A percentile compares a stretch with the other conserved stretches of the same genome.
Evolutionary conservation across 306 rosid species (phyloP).

Genomic region (Lagenaria siceraria): DNA sequence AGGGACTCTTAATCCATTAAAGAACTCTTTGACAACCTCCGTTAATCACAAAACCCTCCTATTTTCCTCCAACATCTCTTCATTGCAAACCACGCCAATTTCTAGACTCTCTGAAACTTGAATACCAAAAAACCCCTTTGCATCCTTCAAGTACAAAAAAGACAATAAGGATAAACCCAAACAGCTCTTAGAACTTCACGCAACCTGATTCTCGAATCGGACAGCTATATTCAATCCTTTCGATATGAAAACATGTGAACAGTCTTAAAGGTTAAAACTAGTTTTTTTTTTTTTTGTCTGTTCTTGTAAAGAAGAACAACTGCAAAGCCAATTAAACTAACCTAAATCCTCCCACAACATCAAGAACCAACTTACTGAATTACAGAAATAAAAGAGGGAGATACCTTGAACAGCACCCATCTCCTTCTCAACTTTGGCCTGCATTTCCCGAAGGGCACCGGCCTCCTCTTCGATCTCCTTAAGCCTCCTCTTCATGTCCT

Average conservation of each 20-base stretch:
- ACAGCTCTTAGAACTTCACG: background rate
- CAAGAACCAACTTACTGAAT: background rate
- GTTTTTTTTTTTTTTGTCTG: background rate
- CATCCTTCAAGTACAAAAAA: background rate
- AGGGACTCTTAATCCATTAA: background rate
- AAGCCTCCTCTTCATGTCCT: constrained; percentile 97
- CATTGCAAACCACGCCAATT: background rate
- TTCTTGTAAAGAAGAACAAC: background rate
- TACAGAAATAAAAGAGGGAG: background rate
- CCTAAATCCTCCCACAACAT: background rate
- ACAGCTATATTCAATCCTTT: background rate
- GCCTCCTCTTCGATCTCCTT: constrained; percentile 98
- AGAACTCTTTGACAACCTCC: background rate
- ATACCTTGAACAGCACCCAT: constrained; percentile 94
- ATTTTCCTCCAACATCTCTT: background rate
- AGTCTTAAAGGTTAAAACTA: background rate
- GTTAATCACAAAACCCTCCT: background rate
- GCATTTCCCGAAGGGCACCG: constrained; percentile 93
- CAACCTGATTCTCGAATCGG: background rate
- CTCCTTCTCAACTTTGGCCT: constrained; percentile 98
- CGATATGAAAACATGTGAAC: background rate
- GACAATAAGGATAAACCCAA: background rate
- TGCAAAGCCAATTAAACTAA: background rate
- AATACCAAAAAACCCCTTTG: background rate
- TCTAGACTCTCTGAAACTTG: background rate